Base-by-base conservation (phyloP, 768 basidiomycete species). In the Tephrocybe sp. region DNA sequence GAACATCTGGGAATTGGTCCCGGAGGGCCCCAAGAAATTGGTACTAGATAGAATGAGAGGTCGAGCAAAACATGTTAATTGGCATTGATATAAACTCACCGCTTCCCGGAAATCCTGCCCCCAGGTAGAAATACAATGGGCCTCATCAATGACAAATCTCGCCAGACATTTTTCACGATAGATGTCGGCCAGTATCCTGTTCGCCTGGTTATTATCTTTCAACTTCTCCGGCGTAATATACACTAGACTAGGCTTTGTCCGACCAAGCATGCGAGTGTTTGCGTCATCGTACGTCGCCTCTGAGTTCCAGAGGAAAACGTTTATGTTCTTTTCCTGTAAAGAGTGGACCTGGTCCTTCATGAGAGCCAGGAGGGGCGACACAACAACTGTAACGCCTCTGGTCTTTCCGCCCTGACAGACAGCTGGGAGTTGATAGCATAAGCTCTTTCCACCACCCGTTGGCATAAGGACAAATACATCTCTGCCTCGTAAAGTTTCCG, bases 401-500 rank as follows among this genome's bases (percentile, higher is more conserved):
- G 89, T 92, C 60, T 71, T 78, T 1, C 90, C 92, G 5, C 69
- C 70, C 30, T 69, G 68, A 60, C 93, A 90, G 27, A 97, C 76
- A 2, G 93, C 95, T 0, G 97, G 97, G 1, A 98, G 83, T 64
- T 98, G 86, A 66, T 86, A 93, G 57, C 88, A 92, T 31, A 94
- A 72, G 59, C 87, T 89, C 69, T 95, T 94, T 1, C 92, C 92
- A 4, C 93, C 93, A 28, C 93, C 94, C 1, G 97, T 99, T 1
- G 97, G 97, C 83, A 98, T 95, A 7, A 98, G 77, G 15, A 98
- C 91, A 56, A 98, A 93, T 15, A 92, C 91, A 60, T 98, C 96
- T 47, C 75, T 80, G 7, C 88, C 92, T 1, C 76, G 73, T 65
- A 99, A 70, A 0, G 89, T 84, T 13, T 87, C 87, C 36, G 81